These are phyloP conservation scores for Paramecium sonneborni DNA, from an alignment of 73 alveolate species.

Conservation along the genomic window DNA sequence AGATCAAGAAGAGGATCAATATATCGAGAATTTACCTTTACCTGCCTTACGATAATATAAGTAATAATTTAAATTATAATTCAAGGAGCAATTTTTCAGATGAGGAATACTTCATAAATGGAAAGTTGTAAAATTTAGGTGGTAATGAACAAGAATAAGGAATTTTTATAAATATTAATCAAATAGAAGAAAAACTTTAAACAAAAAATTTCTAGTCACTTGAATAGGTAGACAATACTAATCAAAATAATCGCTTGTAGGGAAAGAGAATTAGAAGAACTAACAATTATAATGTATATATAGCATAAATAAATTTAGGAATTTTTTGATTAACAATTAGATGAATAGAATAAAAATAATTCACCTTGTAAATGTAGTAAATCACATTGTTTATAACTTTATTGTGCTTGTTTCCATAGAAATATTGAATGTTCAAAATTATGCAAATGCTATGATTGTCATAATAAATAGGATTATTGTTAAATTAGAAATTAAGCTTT, in stretches of 20 bases:
- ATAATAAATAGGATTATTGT: neutral
- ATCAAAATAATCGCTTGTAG: neutral
- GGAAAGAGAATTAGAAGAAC: neutral
- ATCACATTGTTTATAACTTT: neutral
- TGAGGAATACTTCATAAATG: neutral
- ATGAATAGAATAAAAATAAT: neutral
- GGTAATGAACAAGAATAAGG: neutral
- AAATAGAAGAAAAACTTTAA: neutral
- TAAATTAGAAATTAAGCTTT: neutral
- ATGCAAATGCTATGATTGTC: neutral
- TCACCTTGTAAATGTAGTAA: slow-evolving; percentile 18
- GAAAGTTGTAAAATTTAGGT: neutral
- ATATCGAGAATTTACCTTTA: neutral
- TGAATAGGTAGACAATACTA: neutral
- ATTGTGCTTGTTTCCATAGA: slow-evolving; percentile 14
- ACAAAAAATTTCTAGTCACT: neutral
- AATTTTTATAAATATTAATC: neutral
- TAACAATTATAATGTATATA: neutral
- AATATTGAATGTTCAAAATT: neutral
- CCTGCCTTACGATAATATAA: neutral
- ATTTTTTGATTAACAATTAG: neutral
- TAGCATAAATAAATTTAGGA: neutral
- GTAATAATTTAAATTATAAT: neutral
- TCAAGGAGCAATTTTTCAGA: neutral
- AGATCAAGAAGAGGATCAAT: neutral